A percentile compares a stretch with the other conserved stretches of the same genome.
These are phyloP conservation scores for Penicillium vulpinum DNA, from an alignment of 2,329 filamentous ascomycete species.

Conservation along the genomic window DNA sequence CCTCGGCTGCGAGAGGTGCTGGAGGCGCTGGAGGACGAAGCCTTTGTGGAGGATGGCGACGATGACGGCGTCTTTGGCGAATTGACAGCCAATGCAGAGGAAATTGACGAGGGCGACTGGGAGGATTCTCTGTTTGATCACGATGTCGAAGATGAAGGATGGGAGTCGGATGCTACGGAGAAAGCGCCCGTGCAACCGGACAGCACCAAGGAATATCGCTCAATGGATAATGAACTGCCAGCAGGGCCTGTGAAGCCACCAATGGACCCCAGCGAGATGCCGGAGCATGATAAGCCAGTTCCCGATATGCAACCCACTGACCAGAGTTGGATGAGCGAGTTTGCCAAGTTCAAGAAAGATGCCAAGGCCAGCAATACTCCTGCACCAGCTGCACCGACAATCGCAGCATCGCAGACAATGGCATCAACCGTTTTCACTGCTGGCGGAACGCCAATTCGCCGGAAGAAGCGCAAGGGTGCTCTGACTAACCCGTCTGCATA, in stretches of 20 bases:
- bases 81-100: constrained; percentile 64
- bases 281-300: constrained; percentile 39
- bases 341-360: constrained; percentile 91
- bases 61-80: constrained; percentile 81
- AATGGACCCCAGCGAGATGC: constrained; percentile 34
- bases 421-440: constrained; percentile 55
- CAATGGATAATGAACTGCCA: constrained; percentile 46
- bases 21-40: constrained; percentile 92
- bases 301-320: constrained; percentile 59
- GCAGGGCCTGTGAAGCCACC: constrained; percentile 34
- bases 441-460: constrained; percentile 64
- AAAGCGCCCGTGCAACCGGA: constrained; percentile 59
- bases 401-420: constrained; percentile 42
- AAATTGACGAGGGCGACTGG: constrained; percentile 78
- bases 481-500: constrained; percentile 83
- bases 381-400: constrained; percentile 35
- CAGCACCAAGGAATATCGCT: constrained; percentile 21
- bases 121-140: constrained; percentile 59
- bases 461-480: constrained; percentile 94
- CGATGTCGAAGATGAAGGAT: constrained; percentile 72
- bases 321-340: constrained; percentile 87
- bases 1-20: constrained; percentile 85
- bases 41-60: constrained; percentile 75
- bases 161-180: constrained; percentile 91
- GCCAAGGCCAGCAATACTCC: constrained; percentile 48